Evolutionary conservation across 805 yeast species (phyloP).

Genomic region (Ogataea populi-albae): DNA sequence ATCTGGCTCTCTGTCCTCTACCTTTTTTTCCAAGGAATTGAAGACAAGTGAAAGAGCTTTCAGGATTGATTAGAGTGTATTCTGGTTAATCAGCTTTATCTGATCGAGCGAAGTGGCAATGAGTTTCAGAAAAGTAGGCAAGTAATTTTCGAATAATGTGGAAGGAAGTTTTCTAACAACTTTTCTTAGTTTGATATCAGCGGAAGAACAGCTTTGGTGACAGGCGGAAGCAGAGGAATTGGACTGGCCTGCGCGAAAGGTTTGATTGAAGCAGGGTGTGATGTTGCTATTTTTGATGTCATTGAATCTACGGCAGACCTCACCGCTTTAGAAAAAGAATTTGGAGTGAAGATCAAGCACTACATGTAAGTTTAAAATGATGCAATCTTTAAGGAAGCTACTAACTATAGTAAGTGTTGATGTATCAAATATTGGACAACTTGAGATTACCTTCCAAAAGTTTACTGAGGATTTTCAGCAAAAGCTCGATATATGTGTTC

Average conservation of each 20-base stretch:
- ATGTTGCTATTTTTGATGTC: slow-evolving; percentile 16
- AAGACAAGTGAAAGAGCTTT: too few relatives aligned
- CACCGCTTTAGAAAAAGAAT: slow-evolving; percentile 3
- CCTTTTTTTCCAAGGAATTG: too few relatives aligned
- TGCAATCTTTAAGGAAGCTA: not conserved
- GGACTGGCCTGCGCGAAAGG: slow-evolving; percentile 19
- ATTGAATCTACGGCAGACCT: slow-evolving; percentile 10
- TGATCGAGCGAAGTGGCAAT: too few relatives aligned
- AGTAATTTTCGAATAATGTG: too few relatives aligned
- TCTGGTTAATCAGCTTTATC: too few relatives aligned
- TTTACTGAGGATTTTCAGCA: slow-evolving; percentile 34
- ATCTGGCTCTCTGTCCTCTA: too few relatives aligned
- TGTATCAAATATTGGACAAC: slow-evolving; percentile 6
- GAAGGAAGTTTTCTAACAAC: too few relatives aligned
- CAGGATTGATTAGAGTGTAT: too few relatives aligned
- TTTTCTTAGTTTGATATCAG: slow-evolving; percentile 18
- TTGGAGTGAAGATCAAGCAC: slow-evolving; percentile 10
- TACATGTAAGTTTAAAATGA: slow-evolving; percentile 7
- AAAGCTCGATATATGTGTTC: slow-evolving; percentile 37
- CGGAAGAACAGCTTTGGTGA: slow-evolving; percentile 19
- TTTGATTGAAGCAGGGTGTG: slow-evolving; percentile 17
- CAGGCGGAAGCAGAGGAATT: slow-evolving; percentile 20
- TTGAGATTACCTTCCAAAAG: slow-evolving; percentile 9
- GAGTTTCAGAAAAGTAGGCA: too few relatives aligned
- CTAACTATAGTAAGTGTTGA: slow-evolving; percentile 8